Base-by-base conservation (phyloP, 2,329 filamentous ascomycete species). In the Pseudogymnoascus destructans region DNA sequence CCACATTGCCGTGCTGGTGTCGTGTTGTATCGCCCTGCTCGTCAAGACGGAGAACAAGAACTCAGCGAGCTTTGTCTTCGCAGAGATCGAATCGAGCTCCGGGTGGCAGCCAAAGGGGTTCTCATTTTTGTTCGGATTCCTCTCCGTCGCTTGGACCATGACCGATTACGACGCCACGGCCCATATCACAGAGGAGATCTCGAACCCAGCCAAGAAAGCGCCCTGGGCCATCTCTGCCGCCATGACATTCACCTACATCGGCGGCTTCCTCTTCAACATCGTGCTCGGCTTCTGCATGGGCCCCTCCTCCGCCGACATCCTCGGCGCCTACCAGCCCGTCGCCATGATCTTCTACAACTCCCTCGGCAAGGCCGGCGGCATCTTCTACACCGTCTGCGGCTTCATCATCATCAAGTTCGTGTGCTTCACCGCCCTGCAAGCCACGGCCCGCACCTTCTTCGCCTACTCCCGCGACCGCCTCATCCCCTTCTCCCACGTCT, bases 71-170 rank as follows among this genome's bases (percentile, higher is more conserved):
- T 81, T 79, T 62, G 79, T 78, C 35, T 82, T 81, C 65, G 80
- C 78, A 6, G 64, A 80, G 57, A 72, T 80, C 56, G 71, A 76
- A 46, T 71, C 76, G 1, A 68, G 68, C 21, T 78, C 75, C 0
- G 79, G 79, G 33, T 82, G 79, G 79, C 71, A 64, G 0, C 78
- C 78, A 0, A 68, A 73, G 2, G 79, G 78, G 19, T 81, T 77
- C 66, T 77, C 76, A 2, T 81, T 79, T 65, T 65, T 81, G n/a
- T 81, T 82, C 60, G 79, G 79, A n/a, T 81, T 80, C 65, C 69
- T 82, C 23, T 78, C 76, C 1, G 79, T 80, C 35, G 75, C 75
- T 17, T 82, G 79, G 79, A 81, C 78, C 58, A 81, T 82, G 78
- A 81, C 78, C 3, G 75, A 78, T 63, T 78, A 78, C 65, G 77